Evolutionary conservation across 768 basidiomycete genomes (phyloP).

Genomic region (Filobasidium floriforme): DNA sequence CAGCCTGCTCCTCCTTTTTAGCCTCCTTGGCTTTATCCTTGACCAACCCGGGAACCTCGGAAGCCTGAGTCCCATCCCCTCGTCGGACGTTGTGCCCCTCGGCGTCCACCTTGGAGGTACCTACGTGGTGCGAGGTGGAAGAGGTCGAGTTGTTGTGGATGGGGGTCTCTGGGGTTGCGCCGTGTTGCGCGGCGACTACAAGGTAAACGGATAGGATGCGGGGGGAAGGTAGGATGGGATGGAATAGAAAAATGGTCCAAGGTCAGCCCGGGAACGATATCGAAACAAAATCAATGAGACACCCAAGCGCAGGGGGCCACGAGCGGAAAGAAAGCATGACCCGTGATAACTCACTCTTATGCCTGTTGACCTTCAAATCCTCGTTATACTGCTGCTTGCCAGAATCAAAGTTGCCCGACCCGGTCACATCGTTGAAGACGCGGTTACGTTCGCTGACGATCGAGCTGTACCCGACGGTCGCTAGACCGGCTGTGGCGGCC

Average conservation of each 20-base stretch:
- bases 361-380: conserved; percentile 25
- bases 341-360: conserved; percentile 24
- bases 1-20: conserved; percentile 16
- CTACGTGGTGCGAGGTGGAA: conserved; percentile 15
- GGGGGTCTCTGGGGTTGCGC: conserved; percentile 20
- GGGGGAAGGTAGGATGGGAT: no score
- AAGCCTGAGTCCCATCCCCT: conserved; percentile 2
- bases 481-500: conserved; percentile 4
- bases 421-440: conserved; percentile 17
- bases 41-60: conserved; percentile 19
- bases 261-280: not conserved
- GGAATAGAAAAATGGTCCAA: not conserved
- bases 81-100: conserved; percentile 1
- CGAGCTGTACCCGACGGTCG: conserved; percentile 2
- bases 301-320: no score
- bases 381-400: conserved; percentile 19
- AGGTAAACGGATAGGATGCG: no score
- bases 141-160: conserved; percentile 20
- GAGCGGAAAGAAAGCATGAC: no score
- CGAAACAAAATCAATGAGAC: not conserved
- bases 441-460: conserved; percentile 10
- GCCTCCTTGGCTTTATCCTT: conserved; percentile 29
- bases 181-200: conserved; percentile 18
- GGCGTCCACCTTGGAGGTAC: conserved; percentile 10
- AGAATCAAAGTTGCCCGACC: conserved; percentile 16